Percentiles rank a stretch among this genome's conserved stretches.
phyloP scores from a whole-genome alignment of 805 yeast genomes.

The Ogataea allantospora region DNA sequence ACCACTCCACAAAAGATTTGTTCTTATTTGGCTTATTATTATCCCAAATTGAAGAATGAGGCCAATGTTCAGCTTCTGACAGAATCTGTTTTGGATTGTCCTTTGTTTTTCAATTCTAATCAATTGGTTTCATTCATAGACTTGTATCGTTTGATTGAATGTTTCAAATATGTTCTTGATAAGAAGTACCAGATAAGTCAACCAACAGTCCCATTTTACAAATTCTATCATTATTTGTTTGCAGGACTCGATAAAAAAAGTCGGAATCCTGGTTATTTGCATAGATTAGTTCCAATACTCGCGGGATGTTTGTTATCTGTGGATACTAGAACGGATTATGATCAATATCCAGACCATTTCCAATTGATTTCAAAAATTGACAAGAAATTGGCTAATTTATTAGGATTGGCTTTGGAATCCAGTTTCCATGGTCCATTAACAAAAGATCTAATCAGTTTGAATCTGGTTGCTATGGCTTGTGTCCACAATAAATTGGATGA shows the following conservation, averaged over 20 bases:
- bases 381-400: constrained; percentile 9
- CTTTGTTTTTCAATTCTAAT: constrained; percentile 32
- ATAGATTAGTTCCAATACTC: constrained; percentile 49
- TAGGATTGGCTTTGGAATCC: constrained; percentile 13
- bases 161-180: constrained; percentile 44
- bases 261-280: constrained; percentile 28
- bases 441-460: constrained; percentile 16
- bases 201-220: constrained; percentile 46
- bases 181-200: constrained; percentile 46
- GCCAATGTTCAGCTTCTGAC: constrained; percentile 45
- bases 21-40: constrained; percentile 49
- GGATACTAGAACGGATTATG: constrained; percentile 23
- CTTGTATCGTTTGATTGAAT: constrained; percentile 44
- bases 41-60: constrained; percentile 48
- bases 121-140: constrained; percentile 30
- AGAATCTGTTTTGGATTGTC: constrained; percentile 43
- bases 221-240: constrained; percentile 40
- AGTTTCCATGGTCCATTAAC: constrained; percentile 7
- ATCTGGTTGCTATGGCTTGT: constrained; percentile 20
- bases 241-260: constrained; percentile 34
- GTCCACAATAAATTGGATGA: constrained; percentile 15
- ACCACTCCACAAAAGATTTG: constrained; percentile 31
- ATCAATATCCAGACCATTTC: constrained; percentile 27
- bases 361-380: constrained; percentile 26
- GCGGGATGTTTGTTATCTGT: constrained; percentile 44